Base-by-base conservation (phyloP, 345 rosid species). In the Turnera subulata region DNA sequence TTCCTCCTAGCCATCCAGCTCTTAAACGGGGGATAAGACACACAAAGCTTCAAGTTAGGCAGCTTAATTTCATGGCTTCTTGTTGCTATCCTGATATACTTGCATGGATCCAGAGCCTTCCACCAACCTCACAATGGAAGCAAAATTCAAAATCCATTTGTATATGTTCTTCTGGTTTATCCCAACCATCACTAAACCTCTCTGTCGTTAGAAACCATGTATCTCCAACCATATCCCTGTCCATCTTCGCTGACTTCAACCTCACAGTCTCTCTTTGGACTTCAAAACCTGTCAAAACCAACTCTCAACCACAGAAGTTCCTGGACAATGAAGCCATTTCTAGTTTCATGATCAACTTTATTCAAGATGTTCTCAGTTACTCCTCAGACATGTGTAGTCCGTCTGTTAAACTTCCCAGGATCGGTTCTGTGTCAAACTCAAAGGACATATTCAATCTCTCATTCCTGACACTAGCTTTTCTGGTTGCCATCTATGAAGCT, bases 401-500 rank as follows among this genome's bases (percentile, higher is more conserved):
- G 39, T 65, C 69, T 52, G 39, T 75, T 40, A 78, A 59, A 62
- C 51, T 82, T 53, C 95, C 83, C 15, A 79, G 70, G 39, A 56
- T 80, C 11, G 47, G 54, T 11, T 70, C 60, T 12, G 53, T 43
- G 33, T 50, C 83, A 8, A 69, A 81, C 54, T 56, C 80, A 45
- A 73, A 62, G 62, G 88, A 74, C 53, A 63, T 84, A 24, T 86
- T 91, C 65, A 83, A 86, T 69, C 76, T 86, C 1, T 73, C 81
- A 0, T 88, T 88, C 58, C 72, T 82, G 70, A 79, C 96, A 18
- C 81, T 91, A 16, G 51, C 73, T 0, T 58, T 88, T 44, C 80
- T 91, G 22, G 62, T 91, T 3, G 86, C 90, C 72, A 76, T 84
- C 80, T 88, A 88, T 6, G 95, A 91, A 69, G 95, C 92, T 1